Evolutionary conservation across 495 filamentous ascomycete species (phyloP).

Genomic region (Parathielavia appendiculata): DNA sequence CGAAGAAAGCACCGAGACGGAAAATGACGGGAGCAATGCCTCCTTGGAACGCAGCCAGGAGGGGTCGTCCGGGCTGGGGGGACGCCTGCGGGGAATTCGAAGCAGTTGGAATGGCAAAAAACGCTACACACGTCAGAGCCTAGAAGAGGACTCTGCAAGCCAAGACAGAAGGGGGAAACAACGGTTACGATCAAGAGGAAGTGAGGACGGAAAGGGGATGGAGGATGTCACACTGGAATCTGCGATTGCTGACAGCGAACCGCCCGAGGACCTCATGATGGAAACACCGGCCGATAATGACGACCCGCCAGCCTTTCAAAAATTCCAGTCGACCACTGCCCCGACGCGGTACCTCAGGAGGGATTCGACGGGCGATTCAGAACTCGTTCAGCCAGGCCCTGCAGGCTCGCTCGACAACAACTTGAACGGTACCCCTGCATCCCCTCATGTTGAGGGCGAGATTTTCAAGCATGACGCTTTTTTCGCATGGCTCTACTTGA

Average conservation of each 20-base stretch:
- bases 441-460: conserved; percentile 38
- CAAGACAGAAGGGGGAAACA: conserved; percentile 37
- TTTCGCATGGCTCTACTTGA: conserved; percentile 87
- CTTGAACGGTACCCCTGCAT: conserved; percentile 16
- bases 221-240: conserved; percentile 84
- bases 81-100: conserved; percentile 50
- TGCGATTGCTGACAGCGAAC: conserved; percentile 51
- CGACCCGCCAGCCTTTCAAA: conserved; percentile 79
- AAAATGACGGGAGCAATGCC: conserved; percentile 57
- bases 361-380: conserved; percentile 27
- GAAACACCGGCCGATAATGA: conserved; percentile 54
- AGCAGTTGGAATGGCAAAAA: conserved; percentile 55
- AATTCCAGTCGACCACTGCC: conserved; percentile 51
- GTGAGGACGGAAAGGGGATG: conserved; percentile 62
- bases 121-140: conserved; percentile 30
- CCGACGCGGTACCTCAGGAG: conserved; percentile 26
- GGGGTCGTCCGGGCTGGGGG: conserved; percentile 34
- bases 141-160: conserved; percentile 38
- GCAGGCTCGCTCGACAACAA: conserved; percentile 24
- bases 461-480: conserved; percentile 70
- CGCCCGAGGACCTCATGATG: conserved; percentile 54
- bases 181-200: conserved; percentile 32
- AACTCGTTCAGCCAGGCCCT: conserved; percentile 24
- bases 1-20: conserved; percentile 74
- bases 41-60: conserved; percentile 55